phyloP scores from a whole-genome alignment of 2,329 filamentous ascomycete genomes.

The Talaromyces rugulosus region DNA sequence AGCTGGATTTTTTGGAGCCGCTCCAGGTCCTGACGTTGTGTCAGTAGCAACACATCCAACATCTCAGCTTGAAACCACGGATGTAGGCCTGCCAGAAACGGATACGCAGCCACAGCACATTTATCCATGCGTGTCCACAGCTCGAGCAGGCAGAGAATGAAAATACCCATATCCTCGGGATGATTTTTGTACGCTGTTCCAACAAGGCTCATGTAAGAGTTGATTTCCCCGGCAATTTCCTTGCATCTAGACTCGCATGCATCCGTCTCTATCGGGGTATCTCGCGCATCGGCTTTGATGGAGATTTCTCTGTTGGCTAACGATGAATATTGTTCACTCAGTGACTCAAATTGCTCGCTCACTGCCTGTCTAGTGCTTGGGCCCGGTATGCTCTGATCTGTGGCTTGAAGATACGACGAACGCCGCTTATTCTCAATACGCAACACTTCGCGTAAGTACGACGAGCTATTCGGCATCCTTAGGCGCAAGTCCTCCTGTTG shows the following conservation, averaged over 20 bases:
- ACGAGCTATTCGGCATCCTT: background rate
- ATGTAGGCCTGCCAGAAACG: constrained; percentile 49
- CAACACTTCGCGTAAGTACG: background rate
- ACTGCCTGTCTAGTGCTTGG: background rate
- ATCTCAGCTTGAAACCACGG: constrained; percentile 49
- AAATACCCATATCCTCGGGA: constrained; percentile 48
- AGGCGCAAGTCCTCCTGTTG: background rate
- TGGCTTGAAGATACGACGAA: background rate
- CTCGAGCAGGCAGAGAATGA: constrained; percentile 54
- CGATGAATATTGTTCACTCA: background rate
- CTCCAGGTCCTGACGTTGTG: constrained; percentile 44
- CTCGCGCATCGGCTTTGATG: background rate
- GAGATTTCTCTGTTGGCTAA: background rate
- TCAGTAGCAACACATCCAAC: constrained; percentile 55
- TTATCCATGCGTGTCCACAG: constrained; percentile 57
- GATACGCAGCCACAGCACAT: constrained; percentile 38
- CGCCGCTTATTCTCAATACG: background rate
- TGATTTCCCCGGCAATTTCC: constrained; percentile 30
- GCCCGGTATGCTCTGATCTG: background rate
- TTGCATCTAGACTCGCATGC: constrained; percentile 21
- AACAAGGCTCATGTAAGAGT: constrained; percentile 31
- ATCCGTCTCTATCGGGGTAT: background rate
- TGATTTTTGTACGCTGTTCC: constrained; percentile 39
- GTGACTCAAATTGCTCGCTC: background rate
- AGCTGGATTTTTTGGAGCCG: constrained; percentile 49